phyloP scores from a whole-genome alignment of 768 basidiomycete species.

The Dioszegia crocea region DNA sequence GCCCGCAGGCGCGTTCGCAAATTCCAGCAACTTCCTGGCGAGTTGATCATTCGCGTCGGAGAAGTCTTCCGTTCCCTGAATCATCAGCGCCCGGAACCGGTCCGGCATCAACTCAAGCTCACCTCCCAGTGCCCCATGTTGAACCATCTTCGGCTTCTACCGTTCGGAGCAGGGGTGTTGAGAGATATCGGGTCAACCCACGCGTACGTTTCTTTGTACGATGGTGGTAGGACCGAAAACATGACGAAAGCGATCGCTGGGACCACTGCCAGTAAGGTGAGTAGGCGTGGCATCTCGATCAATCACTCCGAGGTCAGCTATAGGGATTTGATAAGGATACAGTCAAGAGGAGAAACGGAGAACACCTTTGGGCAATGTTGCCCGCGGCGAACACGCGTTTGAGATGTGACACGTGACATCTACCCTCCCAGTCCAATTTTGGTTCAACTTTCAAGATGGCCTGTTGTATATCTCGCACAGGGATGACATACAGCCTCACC shows the following conservation, averaged over 20 bases:
- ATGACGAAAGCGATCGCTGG: constrained; percentile 8
- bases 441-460: too few relatives aligned
- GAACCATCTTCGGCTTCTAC: constrained; percentile 21
- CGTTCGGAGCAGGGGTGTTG: constrained; percentile 13
- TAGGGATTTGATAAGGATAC: too few relatives aligned
- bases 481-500: constrained; percentile 1
- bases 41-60: constrained; percentile 30
- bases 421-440: too few relatives aligned
- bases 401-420: background rate
- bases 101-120: background rate
- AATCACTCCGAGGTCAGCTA: too few relatives aligned
- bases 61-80: constrained; percentile 25
- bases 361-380: too few relatives aligned
- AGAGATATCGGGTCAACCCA: constrained; percentile 19
- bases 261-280: background rate
- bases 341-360: too few relatives aligned
- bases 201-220: constrained; percentile 26
- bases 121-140: constrained; percentile 45
- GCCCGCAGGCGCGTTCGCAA: constrained; percentile 18
- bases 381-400: too few relatives aligned
- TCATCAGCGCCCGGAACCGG: background rate
- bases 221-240: constrained; percentile 11
- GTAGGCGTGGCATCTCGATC: background rate
- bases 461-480: too few relatives aligned
- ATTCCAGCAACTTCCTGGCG: constrained; percentile 25